phyloP scores from a whole-genome alignment of 805 yeast genomes.

The Metschnikowia cerradonensis region DNA sequence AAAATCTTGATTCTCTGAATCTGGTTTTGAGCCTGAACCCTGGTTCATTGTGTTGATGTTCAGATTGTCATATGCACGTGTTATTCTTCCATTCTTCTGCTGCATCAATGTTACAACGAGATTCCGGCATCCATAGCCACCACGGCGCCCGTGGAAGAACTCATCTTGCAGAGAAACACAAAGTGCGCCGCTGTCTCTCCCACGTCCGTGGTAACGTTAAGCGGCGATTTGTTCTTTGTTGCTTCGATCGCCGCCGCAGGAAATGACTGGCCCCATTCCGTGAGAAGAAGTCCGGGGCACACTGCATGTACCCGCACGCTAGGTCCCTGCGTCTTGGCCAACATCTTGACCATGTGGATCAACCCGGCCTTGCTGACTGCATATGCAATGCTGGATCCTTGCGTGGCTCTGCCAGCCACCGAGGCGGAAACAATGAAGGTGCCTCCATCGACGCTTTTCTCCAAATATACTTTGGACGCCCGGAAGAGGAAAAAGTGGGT shows the following conservation, averaged over 20 bases:
- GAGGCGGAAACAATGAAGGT: slow-evolving; percentile 25
- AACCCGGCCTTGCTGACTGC: slow-evolving; percentile 26
- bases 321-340: slow-evolving; percentile 22
- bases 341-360: slow-evolving; percentile 20
- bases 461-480: slow-evolving; percentile 23
- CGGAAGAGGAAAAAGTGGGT: slow-evolving; percentile 28
- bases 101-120: background rate
- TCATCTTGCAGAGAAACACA: slow-evolving; percentile 18
- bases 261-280: slow-evolving; percentile 25
- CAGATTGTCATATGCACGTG: no score
- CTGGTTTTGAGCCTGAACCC: no score
- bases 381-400: slow-evolving; percentile 32
- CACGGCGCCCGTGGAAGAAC: slow-evolving; percentile 24
- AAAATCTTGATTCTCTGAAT: no score
- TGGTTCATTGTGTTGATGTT: no score
- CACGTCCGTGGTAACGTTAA: slow-evolving; percentile 20
- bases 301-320: slow-evolving; percentile 15
- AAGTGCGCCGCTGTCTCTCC: slow-evolving; percentile 25
- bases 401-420: slow-evolving; percentile 25
- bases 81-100: no score
- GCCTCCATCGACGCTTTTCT: slow-evolving; percentile 22
- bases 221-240: slow-evolving; percentile 16
- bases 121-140: slow-evolving; percentile 24
- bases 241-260: slow-evolving; percentile 15
- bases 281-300: slow-evolving; percentile 21